Percentiles rank a stretch among this genome's conserved stretches.
phyloP scores from a whole-genome alignment of 1,284 basidiomycete species.

The Inonotus hispidus region DNA sequence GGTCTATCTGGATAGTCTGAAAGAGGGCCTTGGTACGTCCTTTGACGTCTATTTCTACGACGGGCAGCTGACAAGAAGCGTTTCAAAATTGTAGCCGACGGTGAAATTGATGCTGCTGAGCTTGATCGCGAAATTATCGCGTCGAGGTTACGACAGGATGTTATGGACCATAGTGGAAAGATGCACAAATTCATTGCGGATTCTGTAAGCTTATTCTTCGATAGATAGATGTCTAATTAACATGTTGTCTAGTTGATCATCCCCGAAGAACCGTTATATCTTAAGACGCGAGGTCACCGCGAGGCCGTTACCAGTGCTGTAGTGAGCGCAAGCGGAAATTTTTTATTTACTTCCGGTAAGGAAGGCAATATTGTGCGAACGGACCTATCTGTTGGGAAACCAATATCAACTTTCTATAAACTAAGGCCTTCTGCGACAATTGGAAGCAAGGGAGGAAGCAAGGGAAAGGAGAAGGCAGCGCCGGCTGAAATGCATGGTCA shows the following conservation, averaged over 20 bases:
- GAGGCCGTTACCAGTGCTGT: slow-evolving; percentile 74
- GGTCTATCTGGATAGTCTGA: slow-evolving; percentile 84
- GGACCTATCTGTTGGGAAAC: slow-evolving; percentile 61
- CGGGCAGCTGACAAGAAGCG: not conserved
- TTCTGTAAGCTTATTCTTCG: slow-evolving; percentile 40
- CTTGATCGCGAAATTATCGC: slow-evolving; percentile 91
- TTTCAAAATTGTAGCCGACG: slow-evolving; percentile 47
- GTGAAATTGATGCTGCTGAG: slow-evolving; percentile 90
- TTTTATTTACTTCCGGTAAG: slow-evolving; percentile 80
- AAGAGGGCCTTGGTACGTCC: slow-evolving; percentile 64
- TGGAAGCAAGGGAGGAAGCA: slow-evolving; percentile 39
- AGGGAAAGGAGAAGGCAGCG: slow-evolving; percentile 52
- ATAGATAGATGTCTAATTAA: not conserved
- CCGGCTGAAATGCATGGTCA: slow-evolving; percentile 62
- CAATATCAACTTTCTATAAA: slow-evolving; percentile 56
- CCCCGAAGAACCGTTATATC: slow-evolving; percentile 34
- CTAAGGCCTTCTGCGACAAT: no score
- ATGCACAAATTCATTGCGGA: slow-evolving; percentile 79
- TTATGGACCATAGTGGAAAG: slow-evolving; percentile 79
- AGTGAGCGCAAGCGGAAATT: slow-evolving; percentile 59
- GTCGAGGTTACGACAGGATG: slow-evolving; percentile 84
- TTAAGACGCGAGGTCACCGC: slow-evolving; percentile 71
- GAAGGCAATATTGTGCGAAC: slow-evolving; percentile 83
- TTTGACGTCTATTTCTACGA: not conserved
- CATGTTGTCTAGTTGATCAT: slow-evolving; percentile 43